Evolutionary conservation across 306 rosid species (phyloP).

Genomic region (Quercus wislizeni): DNA sequence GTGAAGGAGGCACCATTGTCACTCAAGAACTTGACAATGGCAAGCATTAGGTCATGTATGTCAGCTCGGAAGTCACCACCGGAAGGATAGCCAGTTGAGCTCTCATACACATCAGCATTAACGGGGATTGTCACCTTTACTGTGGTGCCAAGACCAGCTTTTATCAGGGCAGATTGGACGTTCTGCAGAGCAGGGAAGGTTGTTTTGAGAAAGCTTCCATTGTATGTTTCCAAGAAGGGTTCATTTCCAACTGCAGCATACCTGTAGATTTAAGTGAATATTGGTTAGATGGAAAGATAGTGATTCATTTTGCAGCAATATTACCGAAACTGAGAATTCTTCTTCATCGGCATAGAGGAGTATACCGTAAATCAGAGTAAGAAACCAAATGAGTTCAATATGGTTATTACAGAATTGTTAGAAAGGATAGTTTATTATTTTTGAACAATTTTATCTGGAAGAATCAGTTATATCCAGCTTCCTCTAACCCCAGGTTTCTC

Average conservation of each 20-base stretch:
- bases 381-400: background rate
- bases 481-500: background rate
- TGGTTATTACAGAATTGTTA: background rate
- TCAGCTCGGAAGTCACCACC: slow-evolving; percentile 55
- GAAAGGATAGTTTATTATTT: background rate
- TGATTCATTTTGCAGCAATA: slow-evolving; percentile 1
- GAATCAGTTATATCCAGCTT: background rate
- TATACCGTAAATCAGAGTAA: background rate
- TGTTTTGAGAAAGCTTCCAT: slow-evolving; percentile 46
- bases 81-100: slow-evolving; percentile 29
- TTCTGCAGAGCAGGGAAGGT: slow-evolving; percentile 51
- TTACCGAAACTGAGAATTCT: background rate
- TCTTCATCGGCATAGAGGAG: background rate
- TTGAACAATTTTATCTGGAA: background rate
- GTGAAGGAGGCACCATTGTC: slow-evolving; percentile 61
- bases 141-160: slow-evolving; percentile 42
- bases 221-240: slow-evolving; percentile 51
- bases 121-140: slow-evolving; percentile 44
- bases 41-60: slow-evolving; percentile 46
- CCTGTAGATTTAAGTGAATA: slow-evolving; percentile 27
- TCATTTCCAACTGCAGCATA: slow-evolving; percentile 61
- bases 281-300: background rate
- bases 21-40: slow-evolving; percentile 45
- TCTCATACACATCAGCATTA: slow-evolving; percentile 44
- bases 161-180: slow-evolving; percentile 44